phyloP scores from a whole-genome alignment of 2,329 filamentous ascomycete species.

The Alternaria longipes region DNA sequence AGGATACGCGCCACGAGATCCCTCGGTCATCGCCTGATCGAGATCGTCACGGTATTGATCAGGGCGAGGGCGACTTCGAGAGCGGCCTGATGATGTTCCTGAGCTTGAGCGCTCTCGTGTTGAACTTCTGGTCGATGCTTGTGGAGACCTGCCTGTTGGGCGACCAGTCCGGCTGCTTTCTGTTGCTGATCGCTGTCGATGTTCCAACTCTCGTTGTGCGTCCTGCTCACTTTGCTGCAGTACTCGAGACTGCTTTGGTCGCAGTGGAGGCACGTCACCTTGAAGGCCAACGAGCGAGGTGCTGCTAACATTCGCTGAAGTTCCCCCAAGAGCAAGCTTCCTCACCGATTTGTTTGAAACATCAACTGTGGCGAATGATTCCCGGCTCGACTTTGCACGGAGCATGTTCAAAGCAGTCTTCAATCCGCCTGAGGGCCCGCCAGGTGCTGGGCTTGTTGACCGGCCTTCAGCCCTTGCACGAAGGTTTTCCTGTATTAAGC shows the following conservation, averaged over 20 bases:
- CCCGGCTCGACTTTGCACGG: slow-evolving; percentile 72
- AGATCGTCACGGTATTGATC: slow-evolving; percentile 62
- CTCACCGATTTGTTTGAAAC: slow-evolving; percentile 66
- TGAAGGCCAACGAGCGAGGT: slow-evolving; percentile 42
- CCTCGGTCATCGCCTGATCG: slow-evolving; percentile 60
- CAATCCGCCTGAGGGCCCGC: slow-evolving; percentile 49
- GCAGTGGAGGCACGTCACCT: slow-evolving; percentile 37
- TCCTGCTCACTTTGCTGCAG: slow-evolving; percentile 48
- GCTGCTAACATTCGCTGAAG: slow-evolving; percentile 49
- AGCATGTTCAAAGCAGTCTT: slow-evolving; percentile 71
- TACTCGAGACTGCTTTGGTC: slow-evolving; percentile 44
- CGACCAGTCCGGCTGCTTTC: slow-evolving; percentile 46
- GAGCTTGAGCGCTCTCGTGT: slow-evolving; percentile 65
- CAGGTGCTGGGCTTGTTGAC: slow-evolving; percentile 50
- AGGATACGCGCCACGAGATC: slow-evolving; percentile 46
- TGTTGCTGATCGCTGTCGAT: slow-evolving; percentile 45
- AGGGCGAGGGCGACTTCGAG: slow-evolving; percentile 61
- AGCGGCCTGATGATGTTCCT: slow-evolving; percentile 61
- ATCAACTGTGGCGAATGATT: slow-evolving; percentile 67
- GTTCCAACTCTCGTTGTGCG: slow-evolving; percentile 43
- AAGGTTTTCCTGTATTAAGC: slow-evolving; percentile 76
- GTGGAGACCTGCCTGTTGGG: slow-evolving; percentile 47
- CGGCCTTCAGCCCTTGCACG: slow-evolving; percentile 69
- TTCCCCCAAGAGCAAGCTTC: slow-evolving; percentile 66
- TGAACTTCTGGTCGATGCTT: slow-evolving; percentile 52